phyloP scores from a whole-genome alignment of 805 yeast species.

The Candida dendrica region DNA sequence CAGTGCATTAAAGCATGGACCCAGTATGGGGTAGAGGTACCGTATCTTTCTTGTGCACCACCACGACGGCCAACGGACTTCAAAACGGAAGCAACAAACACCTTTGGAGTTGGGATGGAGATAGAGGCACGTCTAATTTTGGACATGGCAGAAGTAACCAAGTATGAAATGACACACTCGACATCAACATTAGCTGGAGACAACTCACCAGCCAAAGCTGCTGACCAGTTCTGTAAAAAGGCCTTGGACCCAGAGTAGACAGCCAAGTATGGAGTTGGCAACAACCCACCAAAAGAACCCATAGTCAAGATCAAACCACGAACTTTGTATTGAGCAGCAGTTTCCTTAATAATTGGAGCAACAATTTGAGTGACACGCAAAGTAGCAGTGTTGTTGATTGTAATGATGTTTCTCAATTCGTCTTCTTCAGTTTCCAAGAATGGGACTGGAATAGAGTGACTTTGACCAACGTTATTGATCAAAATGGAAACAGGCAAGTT shows the following conservation, averaged over 20 bases:
- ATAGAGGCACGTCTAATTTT: conserved; percentile 74
- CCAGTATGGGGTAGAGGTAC: conserved; percentile 88
- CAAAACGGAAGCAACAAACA: conserved; percentile 70
- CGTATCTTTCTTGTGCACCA: conserved; percentile 90
- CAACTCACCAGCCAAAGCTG: conserved; percentile 83
- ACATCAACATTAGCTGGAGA: conserved; percentile 68
- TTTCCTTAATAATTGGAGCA: conserved; percentile 57
- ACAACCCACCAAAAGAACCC: conserved; percentile 95
- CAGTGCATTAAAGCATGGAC: conserved; percentile 90
- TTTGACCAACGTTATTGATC: conserved; percentile 89
- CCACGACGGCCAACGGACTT: conserved; percentile 69
- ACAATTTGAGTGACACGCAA: conserved; percentile 76
- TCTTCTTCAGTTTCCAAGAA: conserved; percentile 69
- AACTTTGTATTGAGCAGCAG: conserved; percentile 34
- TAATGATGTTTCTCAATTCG: conserved; percentile 75
- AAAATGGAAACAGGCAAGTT: conserved; percentile 63
- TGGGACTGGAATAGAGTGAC: conserved; percentile 93
- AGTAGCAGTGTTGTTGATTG: conserved; percentile 81
- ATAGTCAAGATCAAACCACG: conserved; percentile 81
- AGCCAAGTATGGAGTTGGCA: conserved; percentile 89
- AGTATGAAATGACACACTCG: conserved; percentile 75
- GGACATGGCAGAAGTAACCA: conserved; percentile 94
- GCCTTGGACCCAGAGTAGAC: conserved; percentile 96
- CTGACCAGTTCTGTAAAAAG: conserved; percentile 89
- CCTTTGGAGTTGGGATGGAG: conserved; percentile 74